Evolutionary conservation across 1,284 basidiomycete genomes (phyloP), one percentile per base, ranked within the genome.

Genomic region (Vanrija sp.): DNA sequence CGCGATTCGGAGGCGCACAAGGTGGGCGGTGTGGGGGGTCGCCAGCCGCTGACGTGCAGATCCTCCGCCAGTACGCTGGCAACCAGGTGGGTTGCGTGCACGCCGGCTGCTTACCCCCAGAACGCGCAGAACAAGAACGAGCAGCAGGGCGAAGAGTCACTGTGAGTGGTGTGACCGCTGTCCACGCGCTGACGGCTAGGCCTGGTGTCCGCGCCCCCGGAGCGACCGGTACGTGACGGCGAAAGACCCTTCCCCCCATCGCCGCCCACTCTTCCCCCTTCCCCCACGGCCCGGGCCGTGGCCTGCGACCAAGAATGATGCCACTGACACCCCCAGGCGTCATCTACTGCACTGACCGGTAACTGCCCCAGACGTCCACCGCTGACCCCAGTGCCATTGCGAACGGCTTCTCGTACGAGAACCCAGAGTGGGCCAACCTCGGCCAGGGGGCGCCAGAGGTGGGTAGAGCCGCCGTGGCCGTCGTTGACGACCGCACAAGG

Each of bases 371-470:
- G 34, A 14, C 34, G 34, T 3, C 34, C 28, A 10, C 23, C 28
- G 25, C 34, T 46, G 45, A 34, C 46, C 23, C 48, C 43, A 52
- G 65, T 28, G 60, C 63, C 10, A 51, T 57, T 46, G 89, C 89
- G 14, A 93, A 92, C 72, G 91, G 91, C 16, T 93, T 89, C 80
- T 86, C 80, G 63, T 89, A 89, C 68, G 83, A 85, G 52, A 79
- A 81, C 65, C 57, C 62, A 18, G 85, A 87, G 60, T 93, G 91
- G 91, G 83, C 88, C 5, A 91, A 92, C 69, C 77, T 86, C 29
- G 85, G 72, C n/a, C 89, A 92, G 76, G 91, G 91, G 52, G 91
- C 90, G 6, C 91, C 91, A 2, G 91, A 94, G 74, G 69, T 71
- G 9, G 23, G 56, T 28, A 6, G 6, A 38, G 28, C 44, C 3